Evolutionary conservation across 1,284 basidiomycete genomes (phyloP), one percentile per base, ranked within the genome.

Genomic region (Ceratobasidium sp.): DNA sequence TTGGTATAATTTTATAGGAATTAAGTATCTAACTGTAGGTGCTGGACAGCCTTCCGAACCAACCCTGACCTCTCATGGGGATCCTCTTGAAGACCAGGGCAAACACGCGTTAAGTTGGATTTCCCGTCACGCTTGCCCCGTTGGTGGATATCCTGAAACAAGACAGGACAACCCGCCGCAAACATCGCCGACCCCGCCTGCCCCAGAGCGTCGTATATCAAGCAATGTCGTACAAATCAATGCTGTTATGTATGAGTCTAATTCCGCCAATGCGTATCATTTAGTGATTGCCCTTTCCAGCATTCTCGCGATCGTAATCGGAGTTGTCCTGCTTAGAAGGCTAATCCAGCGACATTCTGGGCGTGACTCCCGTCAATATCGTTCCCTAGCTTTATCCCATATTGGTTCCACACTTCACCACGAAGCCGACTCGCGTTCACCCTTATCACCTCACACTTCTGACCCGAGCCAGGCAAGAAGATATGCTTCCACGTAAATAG

Each of bases 61-160:
- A 53, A 63, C 44, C 9, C n/a, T 75, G 46, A 64, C 61, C 9
- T 75, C 72, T 12, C 72, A 75, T 33, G 72, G 42, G 15, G 72
- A 75, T 39, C 72, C 72, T n/a, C 72, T 75, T 15, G 72, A 75
- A 55, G 72, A 75, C 46, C 60, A 75, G 26, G 72, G 72, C 10
- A 75, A 75, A 42, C 72, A 75, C 51, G 63, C 53, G 26, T 46
- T 75, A 12, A 26, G 13, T 4, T 75, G 72, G 72, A 64, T 26
- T n/a, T 75, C 72, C n/a, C 58, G 39, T 9, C 61, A 75, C 28
- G 72, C 72, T 42, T 75, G 72, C 40, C 72, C 72, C 26, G n/a
- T 75, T 39, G 72, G 72, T 42, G 72, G 72, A 53, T 75, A 75
- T 55, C 72, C 72, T 26, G 18, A 63, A 49, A 12, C 39, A 6